Conservation (phyloP, 192 early-diverging fungal genomes). For the Chytriomyces hyalinus region DNA sequence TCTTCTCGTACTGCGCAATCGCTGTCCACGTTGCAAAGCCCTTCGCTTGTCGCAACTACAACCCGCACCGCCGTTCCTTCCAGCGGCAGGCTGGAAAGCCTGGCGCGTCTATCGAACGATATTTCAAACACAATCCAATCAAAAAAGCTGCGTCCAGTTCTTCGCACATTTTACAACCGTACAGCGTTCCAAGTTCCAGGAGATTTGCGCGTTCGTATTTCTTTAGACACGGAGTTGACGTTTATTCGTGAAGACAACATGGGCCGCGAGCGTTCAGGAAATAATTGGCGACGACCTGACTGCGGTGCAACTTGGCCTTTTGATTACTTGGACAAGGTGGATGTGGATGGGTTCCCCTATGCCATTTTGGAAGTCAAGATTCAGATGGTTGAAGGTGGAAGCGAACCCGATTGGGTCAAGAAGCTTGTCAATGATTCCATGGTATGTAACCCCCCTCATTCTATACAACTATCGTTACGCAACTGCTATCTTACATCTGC, state of each 20-base stretch:
- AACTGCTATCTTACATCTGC: not conserved
- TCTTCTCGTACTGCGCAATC: not conserved
- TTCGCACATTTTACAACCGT: conserved; percentile 94
- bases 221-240: conserved; percentile 92
- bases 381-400: conserved; percentile 88
- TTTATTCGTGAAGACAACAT: conserved; percentile 95
- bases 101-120: conserved; percentile 72
- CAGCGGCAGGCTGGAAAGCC: conserved; percentile 56
- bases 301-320: conserved; percentile 80
- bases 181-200: conserved; percentile 98
- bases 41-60: conserved; percentile 25
- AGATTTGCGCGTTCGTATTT: conserved; percentile 89
- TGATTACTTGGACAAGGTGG: conserved; percentile 75
- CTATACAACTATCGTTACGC: not conserved
- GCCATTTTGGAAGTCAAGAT: conserved; percentile 97
- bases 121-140: conserved; percentile 70
- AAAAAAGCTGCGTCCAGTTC: conserved; percentile 72
- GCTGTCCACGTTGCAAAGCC: not conserved
- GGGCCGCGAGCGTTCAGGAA: conserved; percentile 69
- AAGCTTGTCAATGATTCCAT: conserved; percentile 89
- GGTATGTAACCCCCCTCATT: conserved; percentile 33
- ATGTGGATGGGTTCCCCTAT: conserved; percentile 89
- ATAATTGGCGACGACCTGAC: conserved; percentile 91
- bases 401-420: conserved; percentile 91
- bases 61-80: conserved; percentile 27